A percentile compares a stretch with the other conserved stretches of the same genome.
Evolutionary conservation across 768 basidiomycete species (phyloP).

Genomic region (Pleurotus tuber-regium): DNA sequence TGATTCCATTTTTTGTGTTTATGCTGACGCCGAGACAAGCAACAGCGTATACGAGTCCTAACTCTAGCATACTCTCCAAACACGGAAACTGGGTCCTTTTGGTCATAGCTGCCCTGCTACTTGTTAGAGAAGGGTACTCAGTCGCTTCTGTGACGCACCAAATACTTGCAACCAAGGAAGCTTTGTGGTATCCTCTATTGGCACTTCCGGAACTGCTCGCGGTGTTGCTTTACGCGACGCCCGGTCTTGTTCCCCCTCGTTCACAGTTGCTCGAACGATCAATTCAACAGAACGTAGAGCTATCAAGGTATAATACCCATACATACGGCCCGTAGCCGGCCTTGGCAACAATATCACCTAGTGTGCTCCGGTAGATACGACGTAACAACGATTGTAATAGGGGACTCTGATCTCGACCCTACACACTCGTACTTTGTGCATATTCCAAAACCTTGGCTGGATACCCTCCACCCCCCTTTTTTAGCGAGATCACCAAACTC

Average conservation of each 20-base stretch:
- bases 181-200: conserved; percentile 39
- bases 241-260: conserved; percentile 31
- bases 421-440: no score
- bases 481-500: no score
- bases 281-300: no score
- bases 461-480: no score
- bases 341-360: no score
- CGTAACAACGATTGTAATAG: no score
- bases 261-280: no score
- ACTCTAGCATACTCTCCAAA: conserved; percentile 20
- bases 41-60: conserved; percentile 1
- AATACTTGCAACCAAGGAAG: conserved; percentile 28
- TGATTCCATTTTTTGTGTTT: not conserved
- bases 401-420: no score
- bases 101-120: conserved; percentile 30
- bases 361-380: no score
- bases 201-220: conserved; percentile 37
- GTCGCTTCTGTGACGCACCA: conserved; percentile 28
- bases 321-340: no score
- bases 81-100: conserved; percentile 30
- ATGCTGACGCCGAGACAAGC: conserved; percentile 7
- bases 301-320: no score
- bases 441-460: no score
- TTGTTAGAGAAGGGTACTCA: conserved; percentile 35
- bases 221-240: conserved; percentile 29